phyloP scores from a whole-genome alignment of 1,284 basidiomycete species.

The Fistulinella staudtii region DNA sequence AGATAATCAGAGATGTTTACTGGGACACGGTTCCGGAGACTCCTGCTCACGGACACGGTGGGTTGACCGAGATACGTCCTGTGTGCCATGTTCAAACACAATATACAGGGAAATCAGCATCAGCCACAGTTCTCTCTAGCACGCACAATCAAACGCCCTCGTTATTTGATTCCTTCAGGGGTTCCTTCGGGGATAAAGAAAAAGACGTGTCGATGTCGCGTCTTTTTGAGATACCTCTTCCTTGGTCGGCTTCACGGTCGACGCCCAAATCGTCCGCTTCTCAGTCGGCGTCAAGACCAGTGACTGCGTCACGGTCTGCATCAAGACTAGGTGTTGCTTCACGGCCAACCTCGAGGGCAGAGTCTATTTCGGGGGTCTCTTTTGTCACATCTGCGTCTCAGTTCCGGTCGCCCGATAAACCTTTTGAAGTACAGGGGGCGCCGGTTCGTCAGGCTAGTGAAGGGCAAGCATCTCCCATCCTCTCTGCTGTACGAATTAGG shows the following conservation, averaged over 20 bases:
- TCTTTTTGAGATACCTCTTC: constrained; percentile 29
- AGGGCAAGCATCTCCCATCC: not conserved
- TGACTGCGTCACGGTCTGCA: constrained; percentile 12
- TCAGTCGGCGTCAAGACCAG: constrained; percentile 14
- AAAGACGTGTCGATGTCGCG: constrained; percentile 23
- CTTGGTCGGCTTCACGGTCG: constrained; percentile 33
- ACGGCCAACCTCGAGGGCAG: constrained; percentile 19
- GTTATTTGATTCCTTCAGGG: constrained; percentile 19
- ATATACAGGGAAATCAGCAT: constrained; percentile 24
- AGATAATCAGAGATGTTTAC: constrained; percentile 64
- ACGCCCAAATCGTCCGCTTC: constrained; percentile 13
- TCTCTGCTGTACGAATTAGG: constrained; percentile 1
- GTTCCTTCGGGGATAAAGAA: constrained; percentile 26
- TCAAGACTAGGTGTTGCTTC: constrained; percentile 17
- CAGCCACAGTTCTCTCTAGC: constrained; percentile 8
- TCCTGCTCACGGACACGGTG: constrained; percentile 25
- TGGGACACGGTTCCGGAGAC: constrained; percentile 41
- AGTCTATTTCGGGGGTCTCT: constrained; percentile 1
- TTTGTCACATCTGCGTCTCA: constrained; percentile 1
- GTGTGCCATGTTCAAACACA: not conserved
- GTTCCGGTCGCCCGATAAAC: constrained; percentile 1
- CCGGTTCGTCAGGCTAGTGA: not conserved
- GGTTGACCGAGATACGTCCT: not conserved
- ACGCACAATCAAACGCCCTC: constrained; percentile 12
- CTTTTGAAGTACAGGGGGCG: constrained; percentile 1